phyloP scores from a whole-genome alignment of 164 flowering plant genomes.

The Cinnamomum micranthum region DNA sequence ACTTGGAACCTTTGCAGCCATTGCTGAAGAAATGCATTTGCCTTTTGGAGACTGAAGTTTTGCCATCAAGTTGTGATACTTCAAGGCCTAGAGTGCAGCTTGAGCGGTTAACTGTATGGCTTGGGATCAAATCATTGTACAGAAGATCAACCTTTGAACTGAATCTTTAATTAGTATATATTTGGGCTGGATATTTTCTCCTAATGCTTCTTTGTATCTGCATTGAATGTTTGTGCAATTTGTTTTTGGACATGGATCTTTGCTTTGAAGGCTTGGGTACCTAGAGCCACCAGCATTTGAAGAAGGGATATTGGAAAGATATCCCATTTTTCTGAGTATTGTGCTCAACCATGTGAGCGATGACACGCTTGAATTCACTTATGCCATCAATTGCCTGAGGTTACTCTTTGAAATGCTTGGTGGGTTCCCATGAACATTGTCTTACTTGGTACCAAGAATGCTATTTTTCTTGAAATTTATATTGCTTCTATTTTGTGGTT shows the following conservation, averaged over 20 bases:
- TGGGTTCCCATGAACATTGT: constrained; percentile 20
- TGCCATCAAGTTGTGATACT: constrained; percentile 44
- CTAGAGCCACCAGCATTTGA: constrained; percentile 87
- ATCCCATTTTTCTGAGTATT: constrained; percentile 79
- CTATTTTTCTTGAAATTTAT: neutral
- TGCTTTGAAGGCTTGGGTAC: constrained; percentile 67
- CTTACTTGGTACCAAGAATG: constrained; percentile 2
- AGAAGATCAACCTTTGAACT: constrained; percentile 15
- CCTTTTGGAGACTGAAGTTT: constrained; percentile 54
- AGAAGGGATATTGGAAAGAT: constrained; percentile 87
- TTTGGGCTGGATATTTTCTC: constrained; percentile 5
- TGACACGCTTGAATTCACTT: constrained; percentile 76
- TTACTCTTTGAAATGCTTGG: constrained; percentile 89
- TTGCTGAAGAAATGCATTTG: constrained; percentile 71
- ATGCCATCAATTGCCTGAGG: constrained; percentile 81
- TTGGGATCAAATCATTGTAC: constrained; percentile 92
- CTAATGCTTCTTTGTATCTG: neutral
- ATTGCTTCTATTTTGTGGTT: constrained; percentile 8
- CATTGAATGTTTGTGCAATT: constrained; percentile 13
- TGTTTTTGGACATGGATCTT: constrained; percentile 9
- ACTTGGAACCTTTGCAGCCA: constrained; percentile 88
- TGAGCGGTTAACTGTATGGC: constrained; percentile 80
- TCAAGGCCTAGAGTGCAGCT: constrained; percentile 74
- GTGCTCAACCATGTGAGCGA: constrained; percentile 89
- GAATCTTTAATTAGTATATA: neutral